phyloP scores from a whole-genome alignment of 2,329 filamentous ascomycete species.

The Cladosporium phlei region DNA sequence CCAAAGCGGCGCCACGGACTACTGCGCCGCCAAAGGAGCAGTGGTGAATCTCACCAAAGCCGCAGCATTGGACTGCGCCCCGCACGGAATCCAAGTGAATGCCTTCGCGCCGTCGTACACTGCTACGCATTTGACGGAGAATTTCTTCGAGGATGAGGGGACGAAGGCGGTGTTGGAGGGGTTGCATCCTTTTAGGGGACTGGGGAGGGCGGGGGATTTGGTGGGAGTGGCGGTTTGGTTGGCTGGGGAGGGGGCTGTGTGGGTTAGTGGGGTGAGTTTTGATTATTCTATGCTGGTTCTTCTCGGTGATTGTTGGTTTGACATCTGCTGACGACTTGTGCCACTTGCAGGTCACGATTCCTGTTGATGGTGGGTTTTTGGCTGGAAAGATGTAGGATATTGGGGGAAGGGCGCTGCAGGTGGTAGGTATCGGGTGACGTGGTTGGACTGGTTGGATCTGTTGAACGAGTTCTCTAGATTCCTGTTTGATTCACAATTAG shows the following conservation, averaged over 20 bases:
- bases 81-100: slow-evolving; percentile 27
- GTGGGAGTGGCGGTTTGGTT: slow-evolving; percentile 81
- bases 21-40: slow-evolving; percentile 26
- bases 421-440: too few species aligned
- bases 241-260: slow-evolving; percentile 71
- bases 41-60: slow-evolving; percentile 26
- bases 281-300: not conserved
- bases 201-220: slow-evolving; percentile 67
- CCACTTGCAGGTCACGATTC: slow-evolving; percentile 10
- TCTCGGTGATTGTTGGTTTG: not conserved
- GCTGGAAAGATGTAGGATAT: not conserved
- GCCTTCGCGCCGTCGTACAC: slow-evolving; percentile 28
- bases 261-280: slow-evolving; percentile 62
- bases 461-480: too few species aligned
- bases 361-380: slow-evolving; percentile 18
- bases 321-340: not conserved
- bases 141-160: slow-evolving; percentile 25
- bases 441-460: too few species aligned
- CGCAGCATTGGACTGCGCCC: slow-evolving; percentile 27
- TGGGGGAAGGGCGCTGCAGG: too few species aligned
- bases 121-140: slow-evolving; percentile 21
- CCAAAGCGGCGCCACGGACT: slow-evolving; percentile 15
- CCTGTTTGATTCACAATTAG: too few species aligned
- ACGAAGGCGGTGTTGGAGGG: slow-evolving; percentile 77
- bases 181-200: slow-evolving; percentile 70